Base-by-base conservation (phyloP, 1,139 yeast genomes). In the Pichia sp. region DNA sequence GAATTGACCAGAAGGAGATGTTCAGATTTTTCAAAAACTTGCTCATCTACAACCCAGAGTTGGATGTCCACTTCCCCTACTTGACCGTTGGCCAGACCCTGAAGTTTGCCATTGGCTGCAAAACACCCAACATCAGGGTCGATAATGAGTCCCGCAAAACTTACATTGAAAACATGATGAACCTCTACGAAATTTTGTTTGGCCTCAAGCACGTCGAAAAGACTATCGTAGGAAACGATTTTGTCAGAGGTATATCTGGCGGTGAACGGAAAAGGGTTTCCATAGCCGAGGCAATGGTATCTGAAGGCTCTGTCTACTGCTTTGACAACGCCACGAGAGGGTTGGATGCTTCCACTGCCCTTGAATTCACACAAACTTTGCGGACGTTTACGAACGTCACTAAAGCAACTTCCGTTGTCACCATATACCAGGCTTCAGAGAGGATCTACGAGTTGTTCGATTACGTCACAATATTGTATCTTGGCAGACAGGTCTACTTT, bases 231-330 rank as follows among this genome's bases (percentile, higher is more conserved):
- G 92, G 92, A 55, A 79, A 82, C 65, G 89, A 85, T 64, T 80
- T 77, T 55, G 79, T 86, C 47, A 78, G 90, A 64, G 93, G 93
- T 69, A 86, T 86, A 41, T 84, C 90, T 45, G 93, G 93, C 64
- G 93, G 93, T 72, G 90, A 86, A 72, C 76, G 93, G 61, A 86
- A 86, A 69, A 82, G 93, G 70, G 92, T 86, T 30, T 84, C 90
- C 5, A 84, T 86, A 62, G 88, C 88, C 16, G 89, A 84, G 66
- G 83, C 80, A 1, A 73, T 82, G 49, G 74, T 81, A n/a, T 74
- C 82, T 30, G 81, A 83, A 26, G 81, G 86, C 19, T 75, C 81
- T 47, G 69, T 84, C 49, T 86, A 79, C 65, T 82, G 87, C 68
- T 84, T 87, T 85, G 90, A 84, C 70, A 84, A 84, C 68, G 81